Evolutionary conservation across 2,329 filamentous ascomycete genomes (phyloP).

Genomic region (Fusarium siculi): DNA sequence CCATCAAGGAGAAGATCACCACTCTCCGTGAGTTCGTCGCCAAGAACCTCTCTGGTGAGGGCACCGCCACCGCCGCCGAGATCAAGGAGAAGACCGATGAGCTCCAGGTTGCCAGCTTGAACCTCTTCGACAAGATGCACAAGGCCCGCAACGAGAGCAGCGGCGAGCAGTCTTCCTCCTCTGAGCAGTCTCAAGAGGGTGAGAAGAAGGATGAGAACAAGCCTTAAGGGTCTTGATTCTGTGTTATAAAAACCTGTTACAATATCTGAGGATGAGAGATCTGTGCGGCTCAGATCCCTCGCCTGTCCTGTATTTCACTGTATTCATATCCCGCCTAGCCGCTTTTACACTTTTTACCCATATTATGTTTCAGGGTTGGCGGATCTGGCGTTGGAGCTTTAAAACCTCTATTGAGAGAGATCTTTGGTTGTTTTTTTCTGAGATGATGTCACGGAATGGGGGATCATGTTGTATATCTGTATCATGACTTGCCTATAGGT

Average conservation of each 20-base stretch:
- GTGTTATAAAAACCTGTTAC: slow-evolving; percentile 44
- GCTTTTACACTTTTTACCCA: slow-evolving; percentile 55
- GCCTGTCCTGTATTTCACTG: slow-evolving; percentile 58
- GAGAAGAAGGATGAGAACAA: slow-evolving; percentile 83
- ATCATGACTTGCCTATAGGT: slow-evolving; percentile 55
- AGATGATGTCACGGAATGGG: slow-evolving; percentile 57
- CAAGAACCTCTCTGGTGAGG: slow-evolving; percentile 95
- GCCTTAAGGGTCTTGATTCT: slow-evolving; percentile 60
- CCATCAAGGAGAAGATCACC: slow-evolving; percentile 93
- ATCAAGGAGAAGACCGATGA: slow-evolving; percentile 99
- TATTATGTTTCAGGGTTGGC: slow-evolving; percentile 59
- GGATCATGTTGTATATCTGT: slow-evolving; percentile 56
- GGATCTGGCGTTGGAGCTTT: slow-evolving; percentile 64
- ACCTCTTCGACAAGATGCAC: slow-evolving; percentile 99
- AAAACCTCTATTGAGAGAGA: slow-evolving; percentile 57
- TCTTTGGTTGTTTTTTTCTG: slow-evolving; percentile 56
- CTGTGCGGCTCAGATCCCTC: slow-evolving; percentile 49
- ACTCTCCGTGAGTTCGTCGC: slow-evolving; percentile 87
- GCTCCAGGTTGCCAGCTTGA: slow-evolving; percentile 93
- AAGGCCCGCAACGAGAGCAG: slow-evolving; percentile 82
- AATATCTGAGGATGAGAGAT: slow-evolving; percentile 49
- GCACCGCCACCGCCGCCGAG: slow-evolving; percentile 84
- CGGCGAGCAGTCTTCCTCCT: slow-evolving; percentile 61
- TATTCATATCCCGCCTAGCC: slow-evolving; percentile 61
- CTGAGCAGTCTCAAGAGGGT: slow-evolving; percentile 65